Conservation (phyloP, 1,284 basidiomycete species). For the Paramarasmius palmivorus region DNA sequence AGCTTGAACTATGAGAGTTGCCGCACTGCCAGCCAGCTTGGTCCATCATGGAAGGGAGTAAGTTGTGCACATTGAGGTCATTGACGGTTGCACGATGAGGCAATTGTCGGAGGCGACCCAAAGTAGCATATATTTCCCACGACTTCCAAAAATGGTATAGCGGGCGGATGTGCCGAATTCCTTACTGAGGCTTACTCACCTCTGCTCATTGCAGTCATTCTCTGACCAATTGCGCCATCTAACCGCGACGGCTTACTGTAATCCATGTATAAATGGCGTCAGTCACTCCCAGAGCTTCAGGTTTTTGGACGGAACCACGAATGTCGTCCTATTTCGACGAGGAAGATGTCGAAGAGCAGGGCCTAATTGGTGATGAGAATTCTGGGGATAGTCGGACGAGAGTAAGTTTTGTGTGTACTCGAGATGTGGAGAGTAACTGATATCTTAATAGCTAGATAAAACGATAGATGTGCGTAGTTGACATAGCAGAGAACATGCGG, state of each 20-base stretch:
- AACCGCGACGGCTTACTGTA: background rate
- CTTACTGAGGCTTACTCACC: too few relatives aligned
- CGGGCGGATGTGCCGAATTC: too few relatives aligned
- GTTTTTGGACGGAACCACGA: constrained; percentile 41
- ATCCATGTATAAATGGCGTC: constrained; percentile 29
- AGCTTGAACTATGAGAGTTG: too few relatives aligned
- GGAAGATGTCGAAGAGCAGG: constrained; percentile 39
- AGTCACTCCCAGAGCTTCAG: constrained; percentile 46
- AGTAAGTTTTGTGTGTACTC: constrained; percentile 23
- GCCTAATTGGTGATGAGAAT: constrained; percentile 21
- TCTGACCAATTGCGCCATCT: constrained; percentile 9
- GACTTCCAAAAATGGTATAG: too few relatives aligned
- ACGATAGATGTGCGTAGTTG: too few relatives aligned
- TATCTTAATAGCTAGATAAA: constrained; percentile 57
- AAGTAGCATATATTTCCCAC: too few relatives aligned
- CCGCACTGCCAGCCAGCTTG: too few relatives aligned
- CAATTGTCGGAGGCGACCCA: too few relatives aligned
- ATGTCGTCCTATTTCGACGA: constrained; percentile 38
- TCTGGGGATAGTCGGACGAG: constrained; percentile 60
- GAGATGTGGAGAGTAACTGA: background rate
- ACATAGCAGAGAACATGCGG: too few relatives aligned
- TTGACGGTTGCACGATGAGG: too few relatives aligned
- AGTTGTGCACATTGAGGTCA: too few relatives aligned
- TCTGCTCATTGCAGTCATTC: background rate
- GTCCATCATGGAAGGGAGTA: too few relatives aligned